These are phyloP conservation scores for Penicillium decumbens DNA, from an alignment of 2,329 filamentous ascomycete species.

Conservation along the genomic window DNA sequence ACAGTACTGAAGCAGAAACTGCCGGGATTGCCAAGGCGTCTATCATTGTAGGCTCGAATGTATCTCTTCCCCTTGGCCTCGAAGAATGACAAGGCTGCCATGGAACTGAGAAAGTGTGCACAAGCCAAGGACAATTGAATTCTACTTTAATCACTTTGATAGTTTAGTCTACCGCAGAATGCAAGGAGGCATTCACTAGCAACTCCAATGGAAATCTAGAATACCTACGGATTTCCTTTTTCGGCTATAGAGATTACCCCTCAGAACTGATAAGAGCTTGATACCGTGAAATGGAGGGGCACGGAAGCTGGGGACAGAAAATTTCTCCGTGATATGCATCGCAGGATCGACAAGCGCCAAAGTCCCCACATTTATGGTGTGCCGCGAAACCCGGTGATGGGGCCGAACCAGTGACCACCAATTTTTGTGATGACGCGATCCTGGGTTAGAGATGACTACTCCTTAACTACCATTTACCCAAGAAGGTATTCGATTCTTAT, in stretches of 20 bases:
- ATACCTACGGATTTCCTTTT: not conserved
- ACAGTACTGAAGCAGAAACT: not conserved
- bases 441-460: too few relatives aligned
- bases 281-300: not conserved
- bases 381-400: slow-evolving; percentile 18
- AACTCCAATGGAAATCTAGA: not conserved
- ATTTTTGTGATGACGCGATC: not conserved
- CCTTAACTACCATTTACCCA: too few relatives aligned
- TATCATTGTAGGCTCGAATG: not conserved
- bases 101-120: not conserved
- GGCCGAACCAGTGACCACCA: slow-evolving; percentile 4
- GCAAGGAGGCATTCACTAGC: slow-evolving; percentile 1
- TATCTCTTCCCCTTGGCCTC: not conserved
- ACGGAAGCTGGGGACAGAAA: slow-evolving; percentile 1
- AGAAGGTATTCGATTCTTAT: too few relatives aligned
- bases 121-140: not conserved
- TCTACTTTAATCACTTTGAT: slow-evolving; percentile 1
- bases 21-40: not conserved
- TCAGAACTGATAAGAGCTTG: not conserved
- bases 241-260: not conserved
- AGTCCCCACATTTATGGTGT: slow-evolving; percentile 16
- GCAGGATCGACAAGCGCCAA: slow-evolving; percentile 16
- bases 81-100: not conserved
- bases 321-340: slow-evolving; percentile 23
- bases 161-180: not conserved